These are phyloP conservation scores for Apiospora arundinis DNA, from an alignment of 2,329 filamentous ascomycete species.

Conservation along the genomic window DNA sequence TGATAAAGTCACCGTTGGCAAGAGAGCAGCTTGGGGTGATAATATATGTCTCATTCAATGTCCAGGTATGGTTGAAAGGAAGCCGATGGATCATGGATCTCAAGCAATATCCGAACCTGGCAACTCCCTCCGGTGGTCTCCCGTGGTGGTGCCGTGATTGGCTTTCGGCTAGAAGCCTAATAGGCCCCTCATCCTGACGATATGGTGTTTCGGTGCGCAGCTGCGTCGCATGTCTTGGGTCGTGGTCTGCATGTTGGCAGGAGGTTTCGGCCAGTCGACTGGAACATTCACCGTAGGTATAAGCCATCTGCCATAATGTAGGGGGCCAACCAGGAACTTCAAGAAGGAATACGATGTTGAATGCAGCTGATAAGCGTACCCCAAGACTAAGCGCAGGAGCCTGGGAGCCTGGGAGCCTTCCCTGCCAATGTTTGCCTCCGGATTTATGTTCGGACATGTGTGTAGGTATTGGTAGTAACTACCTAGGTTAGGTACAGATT, in stretches of 20 bases:
- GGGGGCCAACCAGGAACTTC: neutral
- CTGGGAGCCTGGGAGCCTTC: neutral
- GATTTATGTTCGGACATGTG: neutral
- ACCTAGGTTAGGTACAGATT: neutral
- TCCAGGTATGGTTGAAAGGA: conserved; percentile 2
- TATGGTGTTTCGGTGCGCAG: conserved; percentile 8
- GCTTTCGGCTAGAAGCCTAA: conserved; percentile 12
- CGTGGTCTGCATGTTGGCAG: neutral
- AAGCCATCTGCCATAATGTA: neutral
- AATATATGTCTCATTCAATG: neutral
- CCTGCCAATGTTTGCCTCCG: neutral
- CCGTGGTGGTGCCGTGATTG: neutral
- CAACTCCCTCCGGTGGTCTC: neutral
- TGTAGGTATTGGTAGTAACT: neutral
- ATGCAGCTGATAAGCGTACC: neutral
- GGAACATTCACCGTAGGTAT: conserved; percentile 1
- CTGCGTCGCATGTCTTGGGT: conserved; percentile 7
- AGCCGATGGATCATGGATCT: neutral
- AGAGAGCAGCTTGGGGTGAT: neutral
- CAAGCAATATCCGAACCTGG: neutral
- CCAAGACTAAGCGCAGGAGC: neutral
- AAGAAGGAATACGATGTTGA: neutral
- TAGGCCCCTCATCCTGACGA: neutral
- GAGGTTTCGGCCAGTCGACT: neutral
- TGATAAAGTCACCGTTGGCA: neutral